phyloP scores from a whole-genome alignment of 1,139 yeast genomes.

The Sugiyamaella grinbergsii region DNA sequence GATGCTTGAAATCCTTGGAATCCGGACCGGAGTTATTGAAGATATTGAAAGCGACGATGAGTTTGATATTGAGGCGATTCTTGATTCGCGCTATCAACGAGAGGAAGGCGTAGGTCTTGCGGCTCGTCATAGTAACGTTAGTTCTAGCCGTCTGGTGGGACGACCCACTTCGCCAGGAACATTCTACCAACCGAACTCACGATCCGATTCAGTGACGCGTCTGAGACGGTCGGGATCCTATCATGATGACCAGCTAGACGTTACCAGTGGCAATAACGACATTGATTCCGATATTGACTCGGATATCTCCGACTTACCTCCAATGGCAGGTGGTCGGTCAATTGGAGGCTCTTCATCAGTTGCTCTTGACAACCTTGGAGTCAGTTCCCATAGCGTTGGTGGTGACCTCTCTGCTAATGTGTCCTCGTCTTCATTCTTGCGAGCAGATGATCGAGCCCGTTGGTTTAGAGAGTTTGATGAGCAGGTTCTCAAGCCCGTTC shows the following conservation, averaged over 20 bases:
- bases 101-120: constrained; percentile 9
- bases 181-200: constrained; percentile 3
- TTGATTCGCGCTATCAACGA: constrained; percentile 24
- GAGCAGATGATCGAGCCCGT: constrained; percentile 74
- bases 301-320: constrained; percentile 40
- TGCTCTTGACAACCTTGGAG: constrained; percentile 27
- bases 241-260: constrained; percentile 28
- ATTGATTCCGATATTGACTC: constrained; percentile 34
- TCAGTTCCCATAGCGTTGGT: constrained; percentile 14
- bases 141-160: background rate
- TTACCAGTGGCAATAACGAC: constrained; percentile 5
- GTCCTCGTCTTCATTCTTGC: constrained; percentile 34
- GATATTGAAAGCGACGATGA: constrained; percentile 89
- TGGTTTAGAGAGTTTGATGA: constrained; percentile 96
- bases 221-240: constrained; percentile 32
- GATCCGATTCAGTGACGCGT: constrained; percentile 24
- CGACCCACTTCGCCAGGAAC: constrained; percentile 7
- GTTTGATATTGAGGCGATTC: constrained; percentile 84
- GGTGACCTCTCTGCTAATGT: constrained; percentile 15
- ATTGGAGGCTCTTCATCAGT: constrained; percentile 22
- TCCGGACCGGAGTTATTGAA: constrained; percentile 86
- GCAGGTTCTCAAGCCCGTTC: constrained; percentile 92
- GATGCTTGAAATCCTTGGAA: constrained; percentile 92
- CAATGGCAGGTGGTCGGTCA: constrained; percentile 33
- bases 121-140: background rate